Base-by-base conservation (phyloP, 2,329 filamentous ascomycete species). In the Penicillium italicum region DNA sequence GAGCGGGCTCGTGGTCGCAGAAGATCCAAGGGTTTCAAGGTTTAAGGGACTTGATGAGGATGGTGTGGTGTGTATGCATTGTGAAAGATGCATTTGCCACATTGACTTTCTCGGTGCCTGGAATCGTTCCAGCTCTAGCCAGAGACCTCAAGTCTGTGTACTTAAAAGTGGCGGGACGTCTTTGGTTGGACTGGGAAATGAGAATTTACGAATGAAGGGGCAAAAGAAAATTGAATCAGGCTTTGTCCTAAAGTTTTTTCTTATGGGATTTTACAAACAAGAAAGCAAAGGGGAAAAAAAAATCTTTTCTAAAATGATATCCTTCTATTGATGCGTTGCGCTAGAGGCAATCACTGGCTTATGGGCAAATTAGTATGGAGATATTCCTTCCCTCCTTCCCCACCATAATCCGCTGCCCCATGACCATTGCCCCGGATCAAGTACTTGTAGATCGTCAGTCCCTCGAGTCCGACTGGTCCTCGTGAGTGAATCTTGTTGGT, bases 21-120 rank as follows among this genome's bases (percentile, higher is more conserved):
- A 88, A 85, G 91, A 79, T 97, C 92, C 74, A 87, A 90, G 76
- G 94, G 95, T 86, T 99, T 99, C 92, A 99, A 99, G 91, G 94
- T 99, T 78, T 99, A 96, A 90, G 60, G 41, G 54, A 51, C 50
- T 40, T 60, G 49, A 54, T 60, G 50, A 61, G 60, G 50, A 50
- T 62, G 58, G 44, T 59, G 46, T 44, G 55, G 59, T 59, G 54
- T 58, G 53, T 48, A 53, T 54, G 42, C 57, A 48, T 56, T 45
- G 46, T 52, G 58, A 55, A 54, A 47, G 50, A 53, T 50, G 22
- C 42, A 51, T 40, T 47, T 41, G 20, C 56, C 56, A 50, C 55
- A 51, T 44, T 56, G 52, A 55, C 52, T 48, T 14, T 42, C 46
- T 53, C 53, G 46, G 55, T 66, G 57, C 60, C 51, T 53, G 41